Conservation (phyloP, 495 filamentous ascomycete species). For the Stereocaulon alpinum region DNA sequence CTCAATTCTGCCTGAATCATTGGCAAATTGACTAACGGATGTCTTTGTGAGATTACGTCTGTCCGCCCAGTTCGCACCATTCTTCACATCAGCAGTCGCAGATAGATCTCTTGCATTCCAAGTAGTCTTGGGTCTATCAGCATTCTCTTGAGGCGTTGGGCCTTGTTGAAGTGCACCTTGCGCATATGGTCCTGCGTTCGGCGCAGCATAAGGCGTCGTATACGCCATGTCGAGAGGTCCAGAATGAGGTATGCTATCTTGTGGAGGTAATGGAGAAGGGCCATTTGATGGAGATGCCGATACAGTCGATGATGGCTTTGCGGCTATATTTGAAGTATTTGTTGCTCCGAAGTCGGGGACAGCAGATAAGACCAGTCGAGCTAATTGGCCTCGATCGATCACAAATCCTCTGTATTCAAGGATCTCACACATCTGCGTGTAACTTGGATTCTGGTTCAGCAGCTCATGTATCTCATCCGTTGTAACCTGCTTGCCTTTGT, state of each 20-base stretch:
- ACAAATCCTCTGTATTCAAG: constrained; percentile 36
- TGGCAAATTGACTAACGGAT: neutral
- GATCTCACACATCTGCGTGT: constrained; percentile 38
- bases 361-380: constrained; percentile 34
- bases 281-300: constrained; percentile 1
- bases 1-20: neutral
- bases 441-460: constrained; percentile 38
- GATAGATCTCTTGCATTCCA: too few species aligned
- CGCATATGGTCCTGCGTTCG: neutral
- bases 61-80: neutral
- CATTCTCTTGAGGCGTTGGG: too few species aligned
- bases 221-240: neutral
- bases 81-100: too few species aligned
- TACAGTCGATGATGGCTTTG: neutral
- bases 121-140: too few species aligned
- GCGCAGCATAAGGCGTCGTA: neutral
- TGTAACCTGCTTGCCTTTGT: constrained; percentile 24
- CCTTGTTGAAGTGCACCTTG: neutral
- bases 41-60: neutral
- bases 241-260: neutral
- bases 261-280: neutral
- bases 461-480: constrained; percentile 30
- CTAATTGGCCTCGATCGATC: constrained; percentile 37
- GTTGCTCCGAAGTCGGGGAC: constrained; percentile 28
- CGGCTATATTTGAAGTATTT: neutral